Evolutionary conservation across 257 asterid genomes (phyloP).

Genomic region (Cinchona pubescens): DNA sequence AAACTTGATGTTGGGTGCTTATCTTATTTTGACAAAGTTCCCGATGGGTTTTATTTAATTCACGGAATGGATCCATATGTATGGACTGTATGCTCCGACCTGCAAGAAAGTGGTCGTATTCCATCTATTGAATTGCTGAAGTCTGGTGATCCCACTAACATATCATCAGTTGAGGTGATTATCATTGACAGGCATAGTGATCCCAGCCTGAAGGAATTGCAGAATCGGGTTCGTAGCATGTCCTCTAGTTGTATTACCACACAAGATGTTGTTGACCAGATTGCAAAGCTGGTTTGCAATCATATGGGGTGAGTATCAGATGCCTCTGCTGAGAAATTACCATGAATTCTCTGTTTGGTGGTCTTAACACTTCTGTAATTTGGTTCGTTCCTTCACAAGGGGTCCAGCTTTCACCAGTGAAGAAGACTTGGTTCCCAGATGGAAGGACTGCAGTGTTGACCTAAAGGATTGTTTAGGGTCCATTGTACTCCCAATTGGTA

Average conservation of each 20-base stretch:
- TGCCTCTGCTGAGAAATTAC: conserved; percentile 21
- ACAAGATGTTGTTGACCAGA: conserved; percentile 80
- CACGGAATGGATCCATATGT: conserved; percentile 96
- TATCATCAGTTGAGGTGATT: conserved; percentile 71
- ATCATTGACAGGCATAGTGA: conserved; percentile 65
- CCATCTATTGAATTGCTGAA: conserved; percentile 82
- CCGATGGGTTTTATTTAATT: conserved; percentile 79
- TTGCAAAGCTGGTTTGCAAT: conserved; percentile 86
- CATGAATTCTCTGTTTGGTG: neutral
- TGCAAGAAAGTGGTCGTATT: conserved; percentile 81
- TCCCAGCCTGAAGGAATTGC: conserved; percentile 80
- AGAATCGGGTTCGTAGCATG: conserved; percentile 51
- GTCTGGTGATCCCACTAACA: conserved; percentile 54
- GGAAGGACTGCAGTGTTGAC: conserved; percentile 80
- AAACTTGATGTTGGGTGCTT: conserved; percentile 83
- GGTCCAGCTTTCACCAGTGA: conserved; percentile 66
- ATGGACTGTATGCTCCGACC: conserved; percentile 83
- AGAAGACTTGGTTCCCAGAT: conserved; percentile 52
- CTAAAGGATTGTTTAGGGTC: conserved; percentile 82
- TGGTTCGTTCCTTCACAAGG: conserved; percentile 46
- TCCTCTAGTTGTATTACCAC: conserved; percentile 59
- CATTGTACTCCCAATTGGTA: conserved; percentile 79
- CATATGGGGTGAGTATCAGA: conserved; percentile 80
- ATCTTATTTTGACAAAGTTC: conserved; percentile 76
- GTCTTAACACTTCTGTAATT: conserved; percentile 24